Base-by-base conservation (phyloP, 2,329 filamentous ascomycete genomes). In the Microdochium paspali region DNA sequence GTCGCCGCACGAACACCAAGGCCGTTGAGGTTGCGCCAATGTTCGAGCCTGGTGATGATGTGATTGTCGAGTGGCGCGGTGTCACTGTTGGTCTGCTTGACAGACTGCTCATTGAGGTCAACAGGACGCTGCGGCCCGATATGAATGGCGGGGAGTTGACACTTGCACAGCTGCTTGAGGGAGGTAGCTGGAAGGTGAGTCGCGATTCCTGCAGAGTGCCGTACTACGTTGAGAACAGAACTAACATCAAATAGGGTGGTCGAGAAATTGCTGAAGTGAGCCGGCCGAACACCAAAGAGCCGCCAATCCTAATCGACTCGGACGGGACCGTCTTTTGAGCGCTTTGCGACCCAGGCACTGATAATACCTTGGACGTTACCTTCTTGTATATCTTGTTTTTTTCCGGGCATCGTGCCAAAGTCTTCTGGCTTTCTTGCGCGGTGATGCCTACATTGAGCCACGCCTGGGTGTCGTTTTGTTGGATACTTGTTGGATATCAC, bases 261-360 rank as follows among this genome's bases (percentile, higher is more conserved):
- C 84, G 93, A 61, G 93, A 97, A 69, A 86, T 97, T 63, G 93
- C 93, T 53, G 91, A 96, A 70, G 89, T 96, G 54, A 91, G 89
- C 56, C 79, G 93, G 56, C 93, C 93, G 21, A 97, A 96, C 60
- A 97, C 93, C 46, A 95, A 93, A 69, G 89, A 95, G 64, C 89
- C 91, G 26, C 93, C 93, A 4, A 97, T 98, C 61, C 83, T 96
- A 69, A 96, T 97, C 58, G 79, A 95, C 56, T 95, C 89, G 54
- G 93, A 98, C 64, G 93, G 93, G 52, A 97, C 93, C 23, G 88
- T 98, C 54, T 97, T 98, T 64, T 95, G 81, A 64, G 35, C 18
- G 13, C 15, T 98, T 64, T 95, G 81, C 63, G 35, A 10, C 15
- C 15, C 15, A 21, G 35, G 12, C n/a, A 3, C 4, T 21, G 35